Base-by-base conservation (phyloP, 441 rosid genomes). In the Euphorbia celastroides region DNA sequence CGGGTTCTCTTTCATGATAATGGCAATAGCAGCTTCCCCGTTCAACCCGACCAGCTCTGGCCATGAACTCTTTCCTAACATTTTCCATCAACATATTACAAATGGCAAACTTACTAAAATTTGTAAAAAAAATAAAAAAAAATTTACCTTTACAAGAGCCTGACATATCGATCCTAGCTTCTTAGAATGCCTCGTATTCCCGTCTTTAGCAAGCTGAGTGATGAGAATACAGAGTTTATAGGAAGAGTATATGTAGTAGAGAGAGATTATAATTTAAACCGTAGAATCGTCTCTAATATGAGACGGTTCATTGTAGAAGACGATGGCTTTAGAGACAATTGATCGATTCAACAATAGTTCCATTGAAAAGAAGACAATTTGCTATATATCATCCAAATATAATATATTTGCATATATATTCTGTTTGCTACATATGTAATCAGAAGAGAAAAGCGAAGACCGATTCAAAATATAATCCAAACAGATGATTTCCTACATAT, bases 1-100 rank as follows among this genome's bases (percentile, higher is more conserved):
- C 7, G 72, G 79, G 61, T 78, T 78, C 50, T 78, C 67, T 19
- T 23, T 72, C 68, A 69, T 70, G 30, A 78, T 61, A 4, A 59
- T 70, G 2, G 42, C 67, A 2, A n/a, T 36, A n/a, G 79, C 82
- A 1, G n/a, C 71, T 13, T 44, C 57, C 5, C 79, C 79, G 44
- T 46, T 38, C 8, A 27, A 31, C 7, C 79, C 82, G 4, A 75
- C 65, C 32, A 78, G 56, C 66, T 78, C 85, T 3, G 91, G 84
- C 88, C 86, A 78, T 11, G 83, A 74, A 25, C 52, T 74, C 81
- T 86, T 82, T 55, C 80, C 77, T 57, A 70, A 56, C 63, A 25
- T 17, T 62, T 44, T 44, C 50, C 50, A 44, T 44, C n/a, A n/a
- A n/a, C n/a, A n/a, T n/a, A n/a, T n/a, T n/a, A n/a, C n/a, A n/a